phyloP scores from a whole-genome alignment of 441 rosid genomes.

The Euphorbia schlechtendalii region DNA sequence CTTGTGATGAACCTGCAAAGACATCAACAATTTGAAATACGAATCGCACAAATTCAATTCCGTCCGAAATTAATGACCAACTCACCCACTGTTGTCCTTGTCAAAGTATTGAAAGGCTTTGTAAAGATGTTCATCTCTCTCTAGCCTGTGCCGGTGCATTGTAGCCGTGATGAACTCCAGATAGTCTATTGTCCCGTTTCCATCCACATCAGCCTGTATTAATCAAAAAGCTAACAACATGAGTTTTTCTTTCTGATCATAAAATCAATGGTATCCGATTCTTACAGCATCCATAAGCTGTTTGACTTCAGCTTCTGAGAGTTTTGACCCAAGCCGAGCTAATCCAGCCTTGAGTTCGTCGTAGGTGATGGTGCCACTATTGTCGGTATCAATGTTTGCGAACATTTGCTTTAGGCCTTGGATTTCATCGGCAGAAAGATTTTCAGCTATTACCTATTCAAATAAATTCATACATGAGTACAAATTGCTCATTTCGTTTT shows the following conservation, averaged over 20 bases:
- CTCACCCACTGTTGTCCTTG: slow-evolving; percentile 69
- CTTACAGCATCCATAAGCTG: slow-evolving; percentile 96
- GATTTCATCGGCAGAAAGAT: slow-evolving; percentile 71
- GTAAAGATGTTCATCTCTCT: slow-evolving; percentile 61
- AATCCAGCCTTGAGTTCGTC: slow-evolving; percentile 78
- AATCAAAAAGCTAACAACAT: slow-evolving; percentile 3
- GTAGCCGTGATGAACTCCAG: slow-evolving; percentile 73
- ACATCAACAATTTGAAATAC: neutral
- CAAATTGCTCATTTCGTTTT: neutral
- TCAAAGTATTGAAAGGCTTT: slow-evolving; percentile 77
- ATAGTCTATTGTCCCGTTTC: slow-evolving; percentile 67
- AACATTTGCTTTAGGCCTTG: slow-evolving; percentile 86
- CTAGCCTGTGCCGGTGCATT: slow-evolving; percentile 73
- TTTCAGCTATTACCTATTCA: slow-evolving; percentile 74
- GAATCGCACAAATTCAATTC: neutral
- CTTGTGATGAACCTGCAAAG: slow-evolving; percentile 50
- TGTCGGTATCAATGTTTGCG: slow-evolving; percentile 76
- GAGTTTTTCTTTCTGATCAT: neutral
- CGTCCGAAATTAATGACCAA: neutral
- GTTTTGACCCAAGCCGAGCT: slow-evolving; percentile 77
- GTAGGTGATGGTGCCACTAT: slow-evolving; percentile 81
- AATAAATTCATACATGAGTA: neutral
- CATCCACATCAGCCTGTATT: slow-evolving; percentile 78
- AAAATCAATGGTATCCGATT: too few species aligned
- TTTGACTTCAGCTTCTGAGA: slow-evolving; percentile 74